These are phyloP conservation scores for Hymenoscyphus scutula DNA, from an alignment of 2,329 filamentous ascomycete species.

Conservation along the genomic window DNA sequence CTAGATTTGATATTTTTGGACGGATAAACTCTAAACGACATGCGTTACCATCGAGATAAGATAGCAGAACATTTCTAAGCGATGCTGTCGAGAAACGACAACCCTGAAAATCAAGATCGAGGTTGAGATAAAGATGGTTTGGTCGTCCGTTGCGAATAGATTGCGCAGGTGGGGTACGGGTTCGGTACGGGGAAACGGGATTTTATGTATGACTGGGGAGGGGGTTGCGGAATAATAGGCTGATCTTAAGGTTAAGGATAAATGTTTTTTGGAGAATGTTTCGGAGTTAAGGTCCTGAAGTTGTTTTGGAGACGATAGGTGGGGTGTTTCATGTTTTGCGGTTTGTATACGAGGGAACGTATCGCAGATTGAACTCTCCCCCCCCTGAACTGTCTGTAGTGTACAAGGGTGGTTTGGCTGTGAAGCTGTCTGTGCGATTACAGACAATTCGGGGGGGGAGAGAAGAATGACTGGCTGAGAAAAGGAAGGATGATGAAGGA, in stretches of 20 bases:
- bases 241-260: background rate
- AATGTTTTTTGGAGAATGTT: background rate
- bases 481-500: background rate
- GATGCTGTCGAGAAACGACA: background rate
- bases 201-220: background rate
- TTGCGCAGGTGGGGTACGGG: background rate
- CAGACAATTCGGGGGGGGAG: no score
- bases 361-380: background rate
- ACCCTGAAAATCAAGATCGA: background rate
- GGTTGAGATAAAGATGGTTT: conserved; percentile 2
- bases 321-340: background rate
- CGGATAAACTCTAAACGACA: background rate
- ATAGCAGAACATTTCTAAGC: background rate
- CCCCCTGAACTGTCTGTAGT: no score
- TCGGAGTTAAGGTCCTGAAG: background rate
- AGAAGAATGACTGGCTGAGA: background rate
- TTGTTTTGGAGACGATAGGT: background rate
- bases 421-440: no score
- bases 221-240: conserved; percentile 1
- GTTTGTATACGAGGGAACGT: background rate
- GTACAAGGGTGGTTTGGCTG: no score
- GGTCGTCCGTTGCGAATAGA: background rate
- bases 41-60: background rate
- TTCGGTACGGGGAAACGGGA: background rate
- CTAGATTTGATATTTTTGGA: background rate